Evolutionary conservation across 140 eudicot species (phyloP), one percentile per base, ranked within the genome.

Genomic region (Cichorium intybus): DNA sequence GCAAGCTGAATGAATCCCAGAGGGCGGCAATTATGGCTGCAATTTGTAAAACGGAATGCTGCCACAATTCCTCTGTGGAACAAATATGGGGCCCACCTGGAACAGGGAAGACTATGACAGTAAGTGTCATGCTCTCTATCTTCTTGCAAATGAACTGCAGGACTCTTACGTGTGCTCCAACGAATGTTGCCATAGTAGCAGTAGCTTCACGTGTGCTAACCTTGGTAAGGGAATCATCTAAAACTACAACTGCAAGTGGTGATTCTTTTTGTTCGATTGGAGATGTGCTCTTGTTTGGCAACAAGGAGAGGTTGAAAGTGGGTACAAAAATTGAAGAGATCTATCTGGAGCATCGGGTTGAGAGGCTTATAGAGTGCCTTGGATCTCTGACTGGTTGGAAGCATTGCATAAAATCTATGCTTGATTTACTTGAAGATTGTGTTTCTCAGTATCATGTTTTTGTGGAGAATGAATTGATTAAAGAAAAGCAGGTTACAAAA

Each of bases 51-150:
- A 33, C 69, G 11, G 58, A 39, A 52, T 87, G 90, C 29, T 10
- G 64, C n/a, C 87, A 83, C 53, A 71, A 10, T 49, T 61, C 95
- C 9, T 76, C 60, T 7, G 88, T 84, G 58, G 77, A 79, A 28
- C 88, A 81, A 46, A 77, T 87, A 34, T 84, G 90, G 87, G 96
- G 89, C 0, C 90, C 94, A 7, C 89, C 96, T 0, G 96, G 96
- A 37, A 88, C 96, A 0, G 96, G 96, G 12, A 88, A 88, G 21
- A 88, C 96, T 9, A 69, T 71, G 24, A 88, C 90, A 0, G 60
- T 82, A 5, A 67, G 90, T 54, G 68, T 77, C 5, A 12, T 84
- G 77, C 66, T 87, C 4, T 72, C 65, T 58, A 39, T 39, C 21
- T 80, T 88, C 29, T 62, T 79, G 53, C 74, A 53, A 64, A 79